Percentiles rank a stretch among this genome's conserved stretches.
phyloP scores from a whole-genome alignment of 2,329 filamentous ascomycete genomes.

The Conoideocrella luteorostrata region DNA sequence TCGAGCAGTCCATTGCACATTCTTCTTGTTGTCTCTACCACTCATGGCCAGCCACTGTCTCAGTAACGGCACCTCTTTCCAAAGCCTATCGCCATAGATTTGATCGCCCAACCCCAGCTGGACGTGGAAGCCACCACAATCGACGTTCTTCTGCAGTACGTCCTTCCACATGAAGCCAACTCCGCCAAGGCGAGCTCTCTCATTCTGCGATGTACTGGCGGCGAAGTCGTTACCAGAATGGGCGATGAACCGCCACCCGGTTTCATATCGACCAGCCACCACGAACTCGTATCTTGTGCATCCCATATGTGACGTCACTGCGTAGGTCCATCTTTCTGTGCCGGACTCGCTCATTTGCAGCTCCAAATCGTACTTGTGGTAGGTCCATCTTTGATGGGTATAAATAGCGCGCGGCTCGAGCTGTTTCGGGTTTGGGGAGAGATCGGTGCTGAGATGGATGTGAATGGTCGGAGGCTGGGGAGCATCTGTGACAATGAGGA shows the following conservation, averaged over 20 bases:
- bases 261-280: conserved; percentile 83
- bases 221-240: conserved; percentile 97
- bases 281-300: conserved; percentile 98
- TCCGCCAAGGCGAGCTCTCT: conserved; percentile 79
- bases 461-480: conserved; percentile 94
- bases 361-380: conserved; percentile 91
- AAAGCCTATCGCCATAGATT: conserved; percentile 90
- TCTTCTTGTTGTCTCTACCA: conserved; percentile 89
- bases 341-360: conserved; percentile 79
- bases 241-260: conserved; percentile 90
- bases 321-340: conserved; percentile 91
- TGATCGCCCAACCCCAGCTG: conserved; percentile 90
- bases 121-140: conserved; percentile 91
- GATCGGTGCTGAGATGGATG: conserved; percentile 80
- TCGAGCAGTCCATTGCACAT: conserved; percentile 82
- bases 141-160: conserved; percentile 92
- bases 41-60: conserved; percentile 94
- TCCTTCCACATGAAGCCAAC: conserved; percentile 99
- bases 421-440: conserved; percentile 89
- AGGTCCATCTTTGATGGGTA: conserved; percentile 88
- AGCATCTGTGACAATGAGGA: conserved; percentile 85
- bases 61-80: conserved; percentile 89
- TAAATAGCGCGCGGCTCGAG: conserved; percentile 76
- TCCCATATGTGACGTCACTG: conserved; percentile 90
- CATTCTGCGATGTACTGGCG: conserved; percentile 76